Evolutionary conservation across 495 filamentous ascomycete species (phyloP).

Genomic region (Daldinia bambusicola): DNA sequence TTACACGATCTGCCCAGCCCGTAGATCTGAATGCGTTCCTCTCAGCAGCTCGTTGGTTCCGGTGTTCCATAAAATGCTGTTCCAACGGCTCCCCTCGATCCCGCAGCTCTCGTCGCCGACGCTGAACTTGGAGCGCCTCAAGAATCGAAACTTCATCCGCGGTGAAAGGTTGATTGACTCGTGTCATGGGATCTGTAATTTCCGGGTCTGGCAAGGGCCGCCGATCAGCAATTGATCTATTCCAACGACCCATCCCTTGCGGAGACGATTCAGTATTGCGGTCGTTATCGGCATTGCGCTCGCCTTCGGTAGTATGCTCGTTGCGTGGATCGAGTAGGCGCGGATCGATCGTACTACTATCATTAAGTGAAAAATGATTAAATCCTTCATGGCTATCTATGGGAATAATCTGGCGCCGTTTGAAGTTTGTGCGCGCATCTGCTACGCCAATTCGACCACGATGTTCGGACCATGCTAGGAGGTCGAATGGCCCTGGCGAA

Average conservation of each 20-base stretch:
- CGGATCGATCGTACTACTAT: constrained; percentile 62
- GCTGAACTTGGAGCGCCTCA: constrained; percentile 59
- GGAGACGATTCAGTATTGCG: constrained; percentile 8
- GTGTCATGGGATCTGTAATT: constrained; percentile 32
- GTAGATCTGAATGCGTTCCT: constrained; percentile 36
- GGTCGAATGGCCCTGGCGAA: constrained; percentile 87
- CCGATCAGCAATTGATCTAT: constrained; percentile 22
- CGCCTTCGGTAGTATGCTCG: constrained; percentile 48
- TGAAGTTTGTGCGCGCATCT: constrained; percentile 81
- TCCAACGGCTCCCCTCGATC: constrained; percentile 52
- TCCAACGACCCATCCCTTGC: constrained; percentile 42
- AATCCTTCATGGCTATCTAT: constrained; percentile 70
- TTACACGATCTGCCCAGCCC: constrained; percentile 44
- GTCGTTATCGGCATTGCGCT: constrained; percentile 10
- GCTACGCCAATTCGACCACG: constrained; percentile 84
- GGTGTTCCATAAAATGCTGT: constrained; percentile 50
- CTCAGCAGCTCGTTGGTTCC: constrained; percentile 40
- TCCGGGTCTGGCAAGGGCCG: constrained; percentile 43
- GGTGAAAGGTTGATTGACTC: constrained; percentile 54
- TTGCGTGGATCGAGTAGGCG: constrained; percentile 55
- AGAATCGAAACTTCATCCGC: constrained; percentile 60
- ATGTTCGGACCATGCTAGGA: constrained; percentile 93
- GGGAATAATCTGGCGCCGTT: constrained; percentile 76
- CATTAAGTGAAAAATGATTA: constrained; percentile 56
- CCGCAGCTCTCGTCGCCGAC: constrained; percentile 56